These are phyloP conservation scores for Juncus inflexus DNA, from an alignment of 176 grass and related monocot species.

Conservation along the genomic window DNA sequence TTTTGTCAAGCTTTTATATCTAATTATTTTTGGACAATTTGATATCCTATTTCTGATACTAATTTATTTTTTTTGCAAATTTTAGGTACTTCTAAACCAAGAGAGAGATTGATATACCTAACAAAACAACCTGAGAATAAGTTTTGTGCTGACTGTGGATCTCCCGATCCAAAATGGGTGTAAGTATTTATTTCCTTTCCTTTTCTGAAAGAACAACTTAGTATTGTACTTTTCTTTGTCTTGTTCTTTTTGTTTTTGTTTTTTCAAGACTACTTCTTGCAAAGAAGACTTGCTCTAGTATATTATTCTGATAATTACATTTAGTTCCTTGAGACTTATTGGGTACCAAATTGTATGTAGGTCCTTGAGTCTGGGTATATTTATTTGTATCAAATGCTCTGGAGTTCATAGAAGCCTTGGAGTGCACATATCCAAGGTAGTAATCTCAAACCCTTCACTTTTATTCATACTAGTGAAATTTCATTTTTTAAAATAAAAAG, in stretches of 20 bases:
- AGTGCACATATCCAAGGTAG: conserved; percentile 89
- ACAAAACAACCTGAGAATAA: conserved; percentile 61
- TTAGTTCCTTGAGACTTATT: conserved; percentile 2
- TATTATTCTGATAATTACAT: conserved; percentile 18
- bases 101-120: conserved; percentile 56
- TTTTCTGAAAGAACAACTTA: background rate
- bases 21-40: too few species aligned
- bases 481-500: too few species aligned
- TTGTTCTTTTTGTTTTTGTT: too few species aligned
- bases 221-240: too few species aligned
- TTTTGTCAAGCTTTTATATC: too few species aligned
- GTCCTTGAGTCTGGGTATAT: conserved; percentile 80
- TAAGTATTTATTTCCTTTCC: conserved; percentile 41
- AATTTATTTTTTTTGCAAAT: conserved; percentile 16
- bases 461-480: background rate
- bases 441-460: background rate
- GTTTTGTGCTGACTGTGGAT: conserved; percentile 71
- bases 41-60: too few species aligned
- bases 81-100: conserved; percentile 29
- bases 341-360: conserved; percentile 32
- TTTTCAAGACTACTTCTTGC: too few species aligned
- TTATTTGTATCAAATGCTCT: conserved; percentile 99
- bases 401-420: conserved; percentile 90
- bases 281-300: background rate
- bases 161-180: conserved; percentile 94